Conservation (phyloP, 805 yeast genomes). For the Candida maesae region DNA sequence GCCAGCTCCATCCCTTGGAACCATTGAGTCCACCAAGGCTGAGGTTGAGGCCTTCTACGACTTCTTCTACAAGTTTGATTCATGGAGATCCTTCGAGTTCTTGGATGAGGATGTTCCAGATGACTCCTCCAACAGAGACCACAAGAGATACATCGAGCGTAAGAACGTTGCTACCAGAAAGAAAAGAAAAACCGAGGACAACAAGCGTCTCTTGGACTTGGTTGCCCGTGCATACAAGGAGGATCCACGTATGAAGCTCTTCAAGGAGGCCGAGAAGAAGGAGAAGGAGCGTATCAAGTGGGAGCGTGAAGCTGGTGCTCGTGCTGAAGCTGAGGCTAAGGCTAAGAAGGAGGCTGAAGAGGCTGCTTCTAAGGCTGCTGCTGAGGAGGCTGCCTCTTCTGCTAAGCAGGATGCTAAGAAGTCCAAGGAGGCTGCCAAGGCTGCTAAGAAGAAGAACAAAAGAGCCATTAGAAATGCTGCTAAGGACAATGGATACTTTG, state of each 20-base stretch:
- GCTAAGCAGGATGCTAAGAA: slow-evolving; percentile 82
- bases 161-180: slow-evolving; percentile 95
- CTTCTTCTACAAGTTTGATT: slow-evolving; percentile 91
- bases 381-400: slow-evolving; percentile 60
- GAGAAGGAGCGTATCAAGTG: slow-evolving; percentile 94
- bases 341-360: slow-evolving; percentile 87
- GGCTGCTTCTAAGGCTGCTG: slow-evolving; percentile 74
- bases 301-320: slow-evolving; percentile 97
- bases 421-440: slow-evolving; percentile 90
- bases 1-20: slow-evolving; percentile 85
- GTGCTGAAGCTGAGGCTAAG: slow-evolving; percentile 94
- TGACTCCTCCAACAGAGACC: slow-evolving; percentile 98
- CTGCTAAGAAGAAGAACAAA: slow-evolving; percentile 93
- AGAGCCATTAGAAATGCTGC: slow-evolving; percentile 77
- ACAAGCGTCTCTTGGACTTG: slow-evolving; percentile 77
- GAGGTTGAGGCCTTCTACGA: slow-evolving; percentile 86
- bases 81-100: slow-evolving; percentile 98
- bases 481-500: slow-evolving; percentile 83
- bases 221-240: slow-evolving; percentile 85
- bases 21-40: slow-evolving; percentile 58
- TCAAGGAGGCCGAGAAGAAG: slow-evolving; percentile 91
- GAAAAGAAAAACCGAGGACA: slow-evolving; percentile 97
- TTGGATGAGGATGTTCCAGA: slow-evolving; percentile 99
- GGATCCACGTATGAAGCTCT: slow-evolving; percentile 92
- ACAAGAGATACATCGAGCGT: slow-evolving; percentile 97